Conservation (phyloP, 2,329 filamentous ascomycete species). For the Xylaria sp. region DNA sequence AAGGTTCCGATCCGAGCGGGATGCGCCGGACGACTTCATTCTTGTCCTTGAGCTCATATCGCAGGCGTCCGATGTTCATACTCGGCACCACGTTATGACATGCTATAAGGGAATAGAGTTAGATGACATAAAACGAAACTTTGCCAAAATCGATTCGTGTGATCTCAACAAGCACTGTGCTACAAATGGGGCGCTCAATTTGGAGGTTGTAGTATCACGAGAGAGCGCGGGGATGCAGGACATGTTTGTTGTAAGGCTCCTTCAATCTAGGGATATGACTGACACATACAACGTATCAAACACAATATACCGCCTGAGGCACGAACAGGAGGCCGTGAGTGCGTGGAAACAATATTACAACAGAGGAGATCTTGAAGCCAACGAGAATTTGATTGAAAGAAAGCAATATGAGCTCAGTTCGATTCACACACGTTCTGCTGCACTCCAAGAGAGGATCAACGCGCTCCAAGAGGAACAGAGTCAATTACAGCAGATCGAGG, state of each 20-base stretch:
- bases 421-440: too few species aligned
- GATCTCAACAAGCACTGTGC: conserved; percentile 2
- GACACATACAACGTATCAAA: neutral
- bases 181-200: conserved; percentile 2
- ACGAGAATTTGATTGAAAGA: too few species aligned
- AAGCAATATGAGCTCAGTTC: too few species aligned
- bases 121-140: neutral
- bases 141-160: neutral
- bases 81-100: conserved; percentile 4
- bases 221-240: conserved; percentile 1
- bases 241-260: conserved; percentile 17
- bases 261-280: neutral
- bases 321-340: too few species aligned
- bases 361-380: too few species aligned
- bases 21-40: neutral
- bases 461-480: too few species aligned
- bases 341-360: too few species aligned
- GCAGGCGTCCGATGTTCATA: neutral
- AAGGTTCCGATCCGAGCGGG: neutral
- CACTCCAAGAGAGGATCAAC: too few species aligned
- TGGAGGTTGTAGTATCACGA: conserved; percentile 1
- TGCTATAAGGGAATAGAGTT: conserved; percentile 1
- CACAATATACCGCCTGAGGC: neutral
- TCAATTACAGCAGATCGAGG: too few species aligned
- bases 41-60: neutral